A percentile compares a stretch with the other conserved stretches of the same genome.
Conservation (phyloP, 169 alveolate genomes). For the Plasmodium vinckei region DNA sequence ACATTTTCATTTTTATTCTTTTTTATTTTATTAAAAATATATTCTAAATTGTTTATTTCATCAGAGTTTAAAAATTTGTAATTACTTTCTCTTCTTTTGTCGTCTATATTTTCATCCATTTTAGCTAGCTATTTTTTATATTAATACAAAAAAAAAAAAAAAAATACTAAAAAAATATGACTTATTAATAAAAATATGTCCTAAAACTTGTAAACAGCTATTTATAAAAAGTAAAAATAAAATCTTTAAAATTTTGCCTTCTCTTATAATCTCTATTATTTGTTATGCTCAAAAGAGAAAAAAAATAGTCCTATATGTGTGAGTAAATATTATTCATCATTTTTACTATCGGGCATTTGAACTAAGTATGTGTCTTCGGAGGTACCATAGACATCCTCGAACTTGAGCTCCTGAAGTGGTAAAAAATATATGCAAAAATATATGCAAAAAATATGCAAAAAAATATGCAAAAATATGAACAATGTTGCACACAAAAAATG, state of each 20-base stretch:
- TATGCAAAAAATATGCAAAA: too few species aligned
- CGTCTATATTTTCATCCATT: conserved; percentile 41
- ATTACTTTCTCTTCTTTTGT: conserved; percentile 33
- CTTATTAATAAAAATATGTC: background rate
- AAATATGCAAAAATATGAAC: conserved; percentile 18
- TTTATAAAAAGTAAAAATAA: too few species aligned
- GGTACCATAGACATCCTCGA: conserved; percentile 70
- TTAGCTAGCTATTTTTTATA: background rate
- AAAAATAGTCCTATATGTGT: background rate
- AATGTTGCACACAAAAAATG: conserved; percentile 55
- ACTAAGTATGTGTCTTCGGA: conserved; percentile 59
- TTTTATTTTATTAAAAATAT: conserved; percentile 55
- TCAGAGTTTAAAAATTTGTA: conserved; percentile 64
- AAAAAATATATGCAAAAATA: background rate
- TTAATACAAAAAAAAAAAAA: background rate
- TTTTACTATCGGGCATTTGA: conserved; percentile 19
- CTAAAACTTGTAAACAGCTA: background rate
- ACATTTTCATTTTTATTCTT: conserved; percentile 44
- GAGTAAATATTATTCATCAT: background rate
- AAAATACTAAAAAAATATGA: background rate
- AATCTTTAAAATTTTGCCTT: too few species aligned
- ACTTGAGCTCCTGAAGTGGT: conserved; percentile 35
- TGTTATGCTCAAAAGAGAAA: background rate
- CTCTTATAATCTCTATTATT: too few species aligned
- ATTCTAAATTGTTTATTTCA: conserved; percentile 66